A percentile compares a stretch with the other conserved stretches of the same genome.
phyloP scores from a whole-genome alignment of 1,284 basidiomycete genomes.

The Ustilago lituana region DNA sequence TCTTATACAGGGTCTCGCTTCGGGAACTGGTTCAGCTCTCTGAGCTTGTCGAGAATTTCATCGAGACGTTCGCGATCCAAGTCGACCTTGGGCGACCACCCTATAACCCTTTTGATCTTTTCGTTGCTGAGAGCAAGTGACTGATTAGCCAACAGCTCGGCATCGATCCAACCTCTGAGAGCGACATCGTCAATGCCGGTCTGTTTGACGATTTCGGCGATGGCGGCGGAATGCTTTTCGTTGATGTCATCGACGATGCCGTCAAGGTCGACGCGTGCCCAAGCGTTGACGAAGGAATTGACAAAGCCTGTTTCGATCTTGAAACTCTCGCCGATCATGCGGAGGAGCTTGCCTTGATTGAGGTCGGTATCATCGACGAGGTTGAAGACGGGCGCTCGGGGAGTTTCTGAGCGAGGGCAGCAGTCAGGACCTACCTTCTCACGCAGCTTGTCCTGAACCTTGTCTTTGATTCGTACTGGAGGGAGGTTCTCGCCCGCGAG shows the following conservation, averaged over 20 bases:
- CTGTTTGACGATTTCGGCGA: slow-evolving; percentile 20
- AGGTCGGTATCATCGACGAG: slow-evolving; percentile 53
- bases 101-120: slow-evolving; percentile 37
- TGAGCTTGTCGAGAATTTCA: slow-evolving; percentile 23
- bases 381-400: slow-evolving; percentile 54
- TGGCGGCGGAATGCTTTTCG: slow-evolving; percentile 41
- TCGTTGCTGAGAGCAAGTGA: slow-evolving; percentile 35
- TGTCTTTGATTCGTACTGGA: slow-evolving; percentile 43
- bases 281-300: slow-evolving; percentile 49
- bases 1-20: neutral
- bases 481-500: slow-evolving; percentile 49
- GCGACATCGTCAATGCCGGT: slow-evolving; percentile 8
- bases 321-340: slow-evolving; percentile 33
- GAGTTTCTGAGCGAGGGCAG: slow-evolving; percentile 41
- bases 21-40: slow-evolving; percentile 26
- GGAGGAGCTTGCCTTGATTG: slow-evolving; percentile 47
- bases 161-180: slow-evolving; percentile 25
- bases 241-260: slow-evolving; percentile 53
- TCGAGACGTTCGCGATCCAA: slow-evolving; percentile 15
- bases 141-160: slow-evolving; percentile 41
- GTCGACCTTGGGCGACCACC: slow-evolving; percentile 32
- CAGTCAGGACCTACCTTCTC: slow-evolving; percentile 33
- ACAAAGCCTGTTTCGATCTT: slow-evolving; percentile 49
- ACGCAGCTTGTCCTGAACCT: slow-evolving; percentile 28
- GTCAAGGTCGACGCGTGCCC: slow-evolving; percentile 29